Base-by-base conservation (phyloP, 345 rosid species). In the Populus tremula region DNA sequence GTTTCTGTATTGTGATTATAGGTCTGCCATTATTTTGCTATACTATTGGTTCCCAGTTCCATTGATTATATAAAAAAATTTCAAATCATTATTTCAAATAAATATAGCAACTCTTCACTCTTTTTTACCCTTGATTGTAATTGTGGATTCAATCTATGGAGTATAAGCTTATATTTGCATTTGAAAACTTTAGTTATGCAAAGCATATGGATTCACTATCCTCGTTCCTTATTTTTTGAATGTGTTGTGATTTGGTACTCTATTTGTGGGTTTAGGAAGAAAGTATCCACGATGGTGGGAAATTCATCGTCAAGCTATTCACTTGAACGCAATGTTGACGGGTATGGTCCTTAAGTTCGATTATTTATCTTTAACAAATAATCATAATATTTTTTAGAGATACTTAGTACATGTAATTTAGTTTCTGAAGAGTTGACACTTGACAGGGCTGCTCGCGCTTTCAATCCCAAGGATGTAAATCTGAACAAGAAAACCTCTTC, bases 391-490 rank as follows among this genome's bases (percentile, higher is more conserved):
- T 2, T 36, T 11, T 43, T 23, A 6, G 50, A 35, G 18, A 4
- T 67, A 25, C 38, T 5, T 16, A 1, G 33, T 39, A 10, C 41
- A 66, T 71, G 69, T 53, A 54, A 38, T 8, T 2, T 18, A 33
- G 18, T 71, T 63, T 70, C 54, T 68, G 35, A 53, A 16, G n/a
- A 17, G 79, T 78, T 73, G 20, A 17, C 35, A 65, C 13, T 70
- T 78, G 63, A 41, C 83, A 92, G 99, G 86, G 94, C 97, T 61
- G 87, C 76, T 73, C 86, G 79, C 79, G 99, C 99, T 50, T 91
- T 93, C 87, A 93, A 92, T 29, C 98, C 98, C 1, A 91, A 92
- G 88, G 97, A 93, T 82, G 79, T 92, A 62, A 86, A 82, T n/a
- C 69, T 79, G 63, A 82, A 63, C 77, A 83, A 78, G 87, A 92